Evolutionary conservation across 2,329 filamentous ascomycete species (phyloP), one percentile per base, ranked within the genome.

Genomic region (Leptographium galeiforme): DNA sequence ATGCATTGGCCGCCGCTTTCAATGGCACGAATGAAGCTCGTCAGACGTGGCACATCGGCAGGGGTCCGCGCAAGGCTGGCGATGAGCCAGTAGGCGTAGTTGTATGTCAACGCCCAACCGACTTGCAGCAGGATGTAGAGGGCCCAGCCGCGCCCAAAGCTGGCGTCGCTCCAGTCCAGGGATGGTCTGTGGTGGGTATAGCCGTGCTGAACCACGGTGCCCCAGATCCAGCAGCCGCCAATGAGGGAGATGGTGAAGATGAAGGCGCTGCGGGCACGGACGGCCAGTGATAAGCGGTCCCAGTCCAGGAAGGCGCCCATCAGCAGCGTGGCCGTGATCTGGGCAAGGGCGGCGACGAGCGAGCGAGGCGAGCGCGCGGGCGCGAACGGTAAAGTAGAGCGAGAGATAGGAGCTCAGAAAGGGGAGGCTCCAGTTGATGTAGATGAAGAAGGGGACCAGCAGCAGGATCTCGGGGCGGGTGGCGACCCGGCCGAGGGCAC

Each of bases 401-500:
- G 72, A 70, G 10, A 75, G 64, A 0, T 89, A 63, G 58, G 85
- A 81, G 4, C 78, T 75, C 11, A 87, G 77, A 54, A 87, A 70
- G 71, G 70, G 13, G 72, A 64, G 0, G 67, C 55, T 77, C 60
- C 87, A 88, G 67, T 87, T 82, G 72, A 87, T 65, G 63, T 81
- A 87, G 57, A 0, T 85, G 82, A 0, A 84, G 63, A 0, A 73
- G 0, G 83, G 73, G 4, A 87, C 63, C 1, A 86, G 71, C 1
- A 87, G 68, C 1, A 88, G 66, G 55, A 85, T 86, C 33, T 75
- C 74, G 47, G 72, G 78, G 2, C 70, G 78, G 34, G 81, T 65
- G 58, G 87, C 84, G 0, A 81, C 67, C 54, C 71, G 76, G 0
- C 71, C 68, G 1, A 78, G 85, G 2, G 72, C 70, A 56, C 76